These are phyloP conservation scores for Endocalyx cinctus DNA, from an alignment of 2,329 filamentous ascomycete species.

Conservation along the genomic window DNA sequence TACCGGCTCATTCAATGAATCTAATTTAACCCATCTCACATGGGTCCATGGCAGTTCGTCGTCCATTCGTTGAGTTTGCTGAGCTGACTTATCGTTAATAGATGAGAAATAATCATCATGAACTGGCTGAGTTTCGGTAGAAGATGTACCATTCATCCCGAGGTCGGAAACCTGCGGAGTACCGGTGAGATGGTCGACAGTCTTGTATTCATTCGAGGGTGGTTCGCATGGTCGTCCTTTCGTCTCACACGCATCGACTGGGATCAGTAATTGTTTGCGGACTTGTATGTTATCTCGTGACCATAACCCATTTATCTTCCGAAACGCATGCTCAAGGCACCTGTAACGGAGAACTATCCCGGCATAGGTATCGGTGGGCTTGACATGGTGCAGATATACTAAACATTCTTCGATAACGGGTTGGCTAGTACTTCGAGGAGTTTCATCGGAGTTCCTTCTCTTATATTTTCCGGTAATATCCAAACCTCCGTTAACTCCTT, in stretches of 20 bases:
- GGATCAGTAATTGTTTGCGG: conserved; percentile 74
- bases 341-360: conserved; percentile 88
- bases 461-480: conserved; percentile 56
- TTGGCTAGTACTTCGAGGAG: conserved; percentile 37
- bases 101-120: conserved; percentile 40
- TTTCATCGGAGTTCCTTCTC: conserved; percentile 64
- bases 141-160: conserved; percentile 14
- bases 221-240: conserved; percentile 68
- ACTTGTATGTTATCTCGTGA: conserved; percentile 86
- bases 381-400: conserved; percentile 86
- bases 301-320: conserved; percentile 91
- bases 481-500: conserved; percentile 54
- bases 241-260: conserved; percentile 82
- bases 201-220: conserved; percentile 38
- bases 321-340: conserved; percentile 76
- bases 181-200: conserved; percentile 47
- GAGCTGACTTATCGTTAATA: conserved; percentile 28
- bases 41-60: conserved; percentile 72
- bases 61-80: conserved; percentile 35
- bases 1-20: conserved; percentile 62
- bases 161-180: conserved; percentile 36
- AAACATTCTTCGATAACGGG: conserved; percentile 69
- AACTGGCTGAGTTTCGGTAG: conserved; percentile 18
- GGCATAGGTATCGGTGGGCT: conserved; percentile 79
- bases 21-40: conserved; percentile 82